Conservation (phyloP, 108 stramenopile genomes). For the Nitzschia putrida region DNA sequence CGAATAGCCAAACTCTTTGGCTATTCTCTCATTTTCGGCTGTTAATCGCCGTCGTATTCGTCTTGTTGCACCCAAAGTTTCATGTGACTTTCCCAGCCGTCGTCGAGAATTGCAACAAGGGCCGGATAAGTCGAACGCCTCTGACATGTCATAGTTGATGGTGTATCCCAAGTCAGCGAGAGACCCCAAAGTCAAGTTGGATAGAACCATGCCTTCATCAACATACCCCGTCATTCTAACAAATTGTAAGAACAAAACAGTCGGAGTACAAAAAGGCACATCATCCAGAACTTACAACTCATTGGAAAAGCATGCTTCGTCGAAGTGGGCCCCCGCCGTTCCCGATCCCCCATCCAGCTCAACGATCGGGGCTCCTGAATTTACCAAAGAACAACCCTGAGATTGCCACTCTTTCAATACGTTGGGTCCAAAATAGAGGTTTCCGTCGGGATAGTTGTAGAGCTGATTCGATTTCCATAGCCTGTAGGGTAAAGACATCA, state of each 20-base stretch:
- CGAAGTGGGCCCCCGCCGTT: slow-evolving; percentile 40
- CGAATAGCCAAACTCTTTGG: not conserved
- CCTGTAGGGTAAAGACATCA: too few species aligned
- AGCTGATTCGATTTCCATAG: not conserved
- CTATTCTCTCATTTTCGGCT: not conserved
- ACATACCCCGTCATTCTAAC: not conserved
- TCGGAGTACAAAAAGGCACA: not conserved
- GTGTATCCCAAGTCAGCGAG: not conserved
- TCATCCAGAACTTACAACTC: slow-evolving; percentile 21
- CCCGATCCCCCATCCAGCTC: slow-evolving; percentile 29
- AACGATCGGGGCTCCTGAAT: slow-evolving; percentile 12
- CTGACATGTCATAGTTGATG: not conserved
- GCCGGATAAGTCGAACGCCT: not conserved
- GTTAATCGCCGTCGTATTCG: not conserved
- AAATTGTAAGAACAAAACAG: not conserved
- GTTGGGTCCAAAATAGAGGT: not conserved
- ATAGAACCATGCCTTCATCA: not conserved
- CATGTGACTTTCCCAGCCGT: not conserved
- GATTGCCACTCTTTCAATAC: not conserved
- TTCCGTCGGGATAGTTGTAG: not conserved
- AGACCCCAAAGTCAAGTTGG: not conserved
- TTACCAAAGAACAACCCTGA: not conserved
- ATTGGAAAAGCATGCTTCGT: slow-evolving; percentile 30
- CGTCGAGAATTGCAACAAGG: not conserved
- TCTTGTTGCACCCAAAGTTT: not conserved